Percentiles rank a stretch among this genome's conserved stretches.
phyloP scores from a whole-genome alignment of 176 grass and related monocot species.

The Luzula sylvatica region DNA sequence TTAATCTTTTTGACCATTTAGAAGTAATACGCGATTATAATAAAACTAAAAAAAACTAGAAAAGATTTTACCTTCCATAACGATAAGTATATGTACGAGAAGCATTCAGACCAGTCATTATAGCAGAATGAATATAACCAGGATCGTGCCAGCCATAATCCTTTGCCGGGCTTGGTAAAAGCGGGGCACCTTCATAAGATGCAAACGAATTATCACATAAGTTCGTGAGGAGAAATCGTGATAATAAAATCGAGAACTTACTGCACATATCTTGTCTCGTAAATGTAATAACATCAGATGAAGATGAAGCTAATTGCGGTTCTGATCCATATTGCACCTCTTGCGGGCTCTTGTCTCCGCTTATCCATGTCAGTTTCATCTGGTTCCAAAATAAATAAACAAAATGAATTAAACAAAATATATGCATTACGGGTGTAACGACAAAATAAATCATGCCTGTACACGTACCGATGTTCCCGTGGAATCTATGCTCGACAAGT shows the following conservation, averaged over 20 bases:
- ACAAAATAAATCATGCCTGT: no score
- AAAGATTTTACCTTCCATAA: constrained; percentile 46
- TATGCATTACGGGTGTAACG: background rate
- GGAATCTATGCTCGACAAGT: constrained; percentile 69
- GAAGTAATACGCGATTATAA: background rate
- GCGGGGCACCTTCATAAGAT: background rate
- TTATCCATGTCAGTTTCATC: constrained; percentile 89
- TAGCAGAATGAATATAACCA: constrained; percentile 59
- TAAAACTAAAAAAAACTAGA: background rate
- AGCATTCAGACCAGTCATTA: constrained; percentile 55
- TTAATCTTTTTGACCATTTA: background rate
- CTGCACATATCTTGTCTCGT: constrained; percentile 71
- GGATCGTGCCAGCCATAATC: constrained; percentile 93
- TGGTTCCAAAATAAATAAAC: background rate
- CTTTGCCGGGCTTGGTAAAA: constrained; percentile 48
- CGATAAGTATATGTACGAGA: constrained; percentile 56
- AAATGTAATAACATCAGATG: constrained; percentile 40
- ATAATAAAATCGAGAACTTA: constrained; percentile 21
- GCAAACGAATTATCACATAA: background rate
- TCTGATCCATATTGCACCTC: constrained; percentile 40
- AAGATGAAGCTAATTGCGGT: constrained; percentile 12
- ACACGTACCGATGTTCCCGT: constrained; percentile 47
- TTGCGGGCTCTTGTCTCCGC: constrained; percentile 58
- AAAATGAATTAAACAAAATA: background rate
- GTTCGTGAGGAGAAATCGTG: background rate